Percentiles rank a stretch among this genome's conserved stretches.
Evolutionary conservation across 371 early-diverging fungal species (phyloP).

Genomic region (Furculomyces boomerangus): DNA sequence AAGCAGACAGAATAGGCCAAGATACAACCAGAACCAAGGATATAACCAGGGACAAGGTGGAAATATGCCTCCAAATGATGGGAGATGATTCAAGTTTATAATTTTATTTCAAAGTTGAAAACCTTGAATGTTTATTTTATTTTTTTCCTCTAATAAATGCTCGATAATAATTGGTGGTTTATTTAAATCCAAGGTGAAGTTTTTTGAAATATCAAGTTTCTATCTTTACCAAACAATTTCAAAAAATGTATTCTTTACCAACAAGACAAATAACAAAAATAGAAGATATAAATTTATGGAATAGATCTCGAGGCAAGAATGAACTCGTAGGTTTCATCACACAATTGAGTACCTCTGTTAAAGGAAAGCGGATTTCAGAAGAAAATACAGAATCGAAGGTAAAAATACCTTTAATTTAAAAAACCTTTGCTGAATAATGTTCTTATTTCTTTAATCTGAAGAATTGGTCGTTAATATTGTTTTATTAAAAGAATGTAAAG

Average conservation of each 20-base stretch:
- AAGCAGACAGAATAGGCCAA: not conserved
- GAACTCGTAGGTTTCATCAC: slow-evolving; percentile 53
- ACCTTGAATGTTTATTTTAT: too few relatives aligned
- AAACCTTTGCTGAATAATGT: not conserved
- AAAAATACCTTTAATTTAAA: slow-evolving; percentile 2
- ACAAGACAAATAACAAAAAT: not conserved
- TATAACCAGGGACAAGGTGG: not conserved
- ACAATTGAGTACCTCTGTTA: slow-evolving; percentile 44
- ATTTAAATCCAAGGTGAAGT: too few relatives aligned
- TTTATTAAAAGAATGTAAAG: slow-evolving; percentile 25
- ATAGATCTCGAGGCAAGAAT: not conserved
- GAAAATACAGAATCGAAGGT: slow-evolving; percentile 32
- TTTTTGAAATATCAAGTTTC: too few relatives aligned
- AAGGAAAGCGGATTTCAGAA: slow-evolving; percentile 35
- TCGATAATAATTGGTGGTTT: too few relatives aligned
- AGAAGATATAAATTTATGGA: not conserved
- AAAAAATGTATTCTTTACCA: not conserved
- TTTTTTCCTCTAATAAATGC: too few relatives aligned
- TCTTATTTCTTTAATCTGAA: not conserved
- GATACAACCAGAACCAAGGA: not conserved
- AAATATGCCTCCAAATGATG: too few relatives aligned
- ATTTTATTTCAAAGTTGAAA: too few relatives aligned
- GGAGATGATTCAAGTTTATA: too few relatives aligned
- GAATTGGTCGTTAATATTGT: not conserved
- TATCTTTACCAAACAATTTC: too few relatives aligned